Percentiles rank a stretch among this genome's conserved stretches.
Evolutionary conservation across 495 filamentous ascomycete genomes (phyloP).

Genomic region (Aspergillus egyptiacus): DNA sequence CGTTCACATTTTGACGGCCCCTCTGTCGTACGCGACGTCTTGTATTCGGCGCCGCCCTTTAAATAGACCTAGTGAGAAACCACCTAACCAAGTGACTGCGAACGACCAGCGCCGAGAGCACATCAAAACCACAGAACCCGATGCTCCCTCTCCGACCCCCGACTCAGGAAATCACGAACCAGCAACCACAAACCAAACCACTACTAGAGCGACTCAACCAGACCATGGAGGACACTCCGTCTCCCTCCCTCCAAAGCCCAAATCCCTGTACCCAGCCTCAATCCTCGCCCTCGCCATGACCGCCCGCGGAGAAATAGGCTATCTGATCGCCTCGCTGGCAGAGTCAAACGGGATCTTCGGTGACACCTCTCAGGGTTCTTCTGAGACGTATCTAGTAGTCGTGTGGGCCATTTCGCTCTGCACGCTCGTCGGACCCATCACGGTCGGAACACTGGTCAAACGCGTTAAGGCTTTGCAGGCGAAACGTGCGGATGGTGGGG

Average conservation of each 20-base stretch:
- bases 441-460: constrained; percentile 56
- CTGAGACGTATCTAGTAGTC: constrained; percentile 57
- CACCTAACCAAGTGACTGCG: background rate
- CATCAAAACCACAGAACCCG: background rate
- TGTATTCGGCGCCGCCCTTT: constrained; percentile 3
- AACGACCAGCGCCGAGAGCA: too few relatives aligned
- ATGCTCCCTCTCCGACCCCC: too few relatives aligned
- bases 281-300: constrained; percentile 64
- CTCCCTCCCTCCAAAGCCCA: constrained; percentile 33
- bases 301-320: constrained; percentile 72
- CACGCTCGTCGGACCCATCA: constrained; percentile 65
- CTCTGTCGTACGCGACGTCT: constrained; percentile 1
- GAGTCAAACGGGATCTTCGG: constrained; percentile 53
- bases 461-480: constrained; percentile 38
- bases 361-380: constrained; percentile 13
- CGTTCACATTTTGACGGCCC: constrained; percentile 1
- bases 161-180: background rate
- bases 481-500: constrained; percentile 17
- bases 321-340: constrained; percentile 67
- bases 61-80: constrained; percentile 4
- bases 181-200: background rate
- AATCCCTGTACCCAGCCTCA: constrained; percentile 53
- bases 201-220: too few relatives aligned
- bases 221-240: too few relatives aligned
- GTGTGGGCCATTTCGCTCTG: constrained; percentile 73